Base-by-base conservation (phyloP, 129 eudicot species). In the Flaveria ramosissima region DNA sequence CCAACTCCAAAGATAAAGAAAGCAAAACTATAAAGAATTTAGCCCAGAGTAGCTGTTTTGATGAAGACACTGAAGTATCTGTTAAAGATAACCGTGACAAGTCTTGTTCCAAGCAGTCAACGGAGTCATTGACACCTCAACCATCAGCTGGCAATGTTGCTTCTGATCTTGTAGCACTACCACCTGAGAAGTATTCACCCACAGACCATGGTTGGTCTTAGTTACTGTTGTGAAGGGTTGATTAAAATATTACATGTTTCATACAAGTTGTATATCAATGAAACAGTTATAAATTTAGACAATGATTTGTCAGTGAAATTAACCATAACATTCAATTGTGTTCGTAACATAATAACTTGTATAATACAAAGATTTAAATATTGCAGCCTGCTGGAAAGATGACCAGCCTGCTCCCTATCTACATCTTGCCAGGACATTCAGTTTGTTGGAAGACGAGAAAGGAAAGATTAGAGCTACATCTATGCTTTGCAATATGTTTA, bases 401-500 rank as follows among this genome's bases (percentile, higher is more conserved):
- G 97, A 86, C 52, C 83, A 89, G 84, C 82, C 88, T 61, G 94
- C 97, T 73, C 96, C 99, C 7, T 95, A 89, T 81, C 77, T 95
- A 78, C 97, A 91, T 82, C 80, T 95, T 57, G 91, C 99, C 69
- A 88, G 94, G 69, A 91, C 93, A 80, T 91, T 95, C 77, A 88
- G 87, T 36, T 77, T 91, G 76, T 85, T 95, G 74, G 94, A 91
- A 74, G 86, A 82, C 30, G 94, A 91, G 84, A 95, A 88, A 87
- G 97, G 99, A 60, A 91, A 88, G 86, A 84, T 89, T 64, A 91
- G 74, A 86, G 99, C 97, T 74, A 91, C 92, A 56, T 84, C 90
- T 32, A 91, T 95, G 89, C 84, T 95, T 15, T 95, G 97, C 84
- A 95, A 95, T 84, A 95, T 95, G 99, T 95, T 95, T 85, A 89